Evolutionary conservation across 192 early-diverging fungal genomes (phyloP).

Genomic region (Coemansia sp.): DNA sequence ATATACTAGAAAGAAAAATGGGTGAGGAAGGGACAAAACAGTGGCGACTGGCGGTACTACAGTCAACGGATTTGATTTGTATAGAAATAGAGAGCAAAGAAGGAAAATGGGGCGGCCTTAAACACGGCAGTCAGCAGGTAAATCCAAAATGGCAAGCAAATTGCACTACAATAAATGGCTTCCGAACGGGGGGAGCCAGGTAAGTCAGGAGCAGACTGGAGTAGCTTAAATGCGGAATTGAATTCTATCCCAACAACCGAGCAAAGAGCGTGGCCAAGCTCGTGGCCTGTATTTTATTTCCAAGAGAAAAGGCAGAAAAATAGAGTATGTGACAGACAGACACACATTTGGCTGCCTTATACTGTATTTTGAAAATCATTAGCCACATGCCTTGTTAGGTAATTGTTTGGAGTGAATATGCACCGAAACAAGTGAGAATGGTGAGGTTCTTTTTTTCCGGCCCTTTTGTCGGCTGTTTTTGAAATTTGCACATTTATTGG

Average conservation of each 20-base stretch:
- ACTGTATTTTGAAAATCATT: no score
- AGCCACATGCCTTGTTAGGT: background rate
- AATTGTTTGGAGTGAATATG: background rate
- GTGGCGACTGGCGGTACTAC: background rate
- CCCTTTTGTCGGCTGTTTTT: conserved; percentile 12
- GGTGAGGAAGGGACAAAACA: background rate
- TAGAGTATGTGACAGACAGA: no score
- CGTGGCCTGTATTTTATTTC: background rate
- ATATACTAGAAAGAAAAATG: background rate
- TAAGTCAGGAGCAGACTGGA: background rate
- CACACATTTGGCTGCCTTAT: no score
- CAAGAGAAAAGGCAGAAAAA: no score
- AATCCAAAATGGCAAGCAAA: background rate
- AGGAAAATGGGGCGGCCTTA: background rate
- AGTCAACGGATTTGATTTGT: background rate
- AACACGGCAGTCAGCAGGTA: background rate
- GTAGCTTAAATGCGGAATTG: background rate
- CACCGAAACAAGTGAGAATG: background rate
- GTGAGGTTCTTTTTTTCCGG: background rate
- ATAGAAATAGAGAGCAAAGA: background rate
- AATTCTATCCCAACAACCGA: background rate
- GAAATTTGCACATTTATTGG: background rate
- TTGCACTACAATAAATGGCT: background rate
- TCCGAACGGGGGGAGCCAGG: background rate
- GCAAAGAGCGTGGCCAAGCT: background rate